phyloP scores from a whole-genome alignment of 1,284 basidiomycete genomes.

The Mycena citricolor region DNA sequence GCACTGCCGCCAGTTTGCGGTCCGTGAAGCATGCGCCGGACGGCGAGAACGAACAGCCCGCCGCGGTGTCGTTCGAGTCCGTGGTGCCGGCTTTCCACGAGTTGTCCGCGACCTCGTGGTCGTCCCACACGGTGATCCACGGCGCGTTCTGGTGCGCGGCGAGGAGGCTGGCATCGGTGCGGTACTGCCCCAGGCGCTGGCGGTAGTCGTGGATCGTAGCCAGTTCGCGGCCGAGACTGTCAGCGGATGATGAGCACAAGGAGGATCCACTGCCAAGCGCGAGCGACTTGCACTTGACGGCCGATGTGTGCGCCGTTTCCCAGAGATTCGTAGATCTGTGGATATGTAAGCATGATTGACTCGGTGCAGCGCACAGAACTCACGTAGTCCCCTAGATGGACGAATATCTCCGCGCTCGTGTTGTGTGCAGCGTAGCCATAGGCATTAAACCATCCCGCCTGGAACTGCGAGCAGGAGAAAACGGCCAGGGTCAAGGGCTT shows the following conservation, averaged over 20 bases:
- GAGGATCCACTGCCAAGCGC: neutral
- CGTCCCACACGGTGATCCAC: constrained; percentile 66
- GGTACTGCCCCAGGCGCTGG: constrained; percentile 58
- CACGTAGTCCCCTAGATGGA: constrained; percentile 69
- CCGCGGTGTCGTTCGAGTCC: constrained; percentile 58
- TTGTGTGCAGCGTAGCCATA: constrained; percentile 62
- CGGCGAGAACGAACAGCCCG: constrained; percentile 54
- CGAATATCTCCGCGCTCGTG: constrained; percentile 56
- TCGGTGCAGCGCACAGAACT: constrained; percentile 19
- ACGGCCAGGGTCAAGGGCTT: constrained; percentile 55
- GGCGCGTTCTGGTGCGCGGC: constrained; percentile 52
- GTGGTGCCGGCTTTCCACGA: constrained; percentile 65
- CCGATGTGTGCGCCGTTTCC: constrained; percentile 50
- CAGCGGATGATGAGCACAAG: neutral
- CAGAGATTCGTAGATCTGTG: constrained; percentile 51
- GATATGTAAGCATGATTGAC: neutral
- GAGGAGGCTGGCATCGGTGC: constrained; percentile 52
- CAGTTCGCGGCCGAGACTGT: constrained; percentile 50
- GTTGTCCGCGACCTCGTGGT: constrained; percentile 65
- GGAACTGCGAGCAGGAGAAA: constrained; percentile 61
- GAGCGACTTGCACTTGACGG: constrained; percentile 38
- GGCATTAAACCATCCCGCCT: constrained; percentile 66
- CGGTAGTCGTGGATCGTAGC: constrained; percentile 66
- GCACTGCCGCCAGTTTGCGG: constrained; percentile 60
- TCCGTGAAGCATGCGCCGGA: constrained; percentile 63